Base-by-base conservation (phyloP, 2,329 filamentous ascomycete species). In the Aspergillus sp. region DNA sequence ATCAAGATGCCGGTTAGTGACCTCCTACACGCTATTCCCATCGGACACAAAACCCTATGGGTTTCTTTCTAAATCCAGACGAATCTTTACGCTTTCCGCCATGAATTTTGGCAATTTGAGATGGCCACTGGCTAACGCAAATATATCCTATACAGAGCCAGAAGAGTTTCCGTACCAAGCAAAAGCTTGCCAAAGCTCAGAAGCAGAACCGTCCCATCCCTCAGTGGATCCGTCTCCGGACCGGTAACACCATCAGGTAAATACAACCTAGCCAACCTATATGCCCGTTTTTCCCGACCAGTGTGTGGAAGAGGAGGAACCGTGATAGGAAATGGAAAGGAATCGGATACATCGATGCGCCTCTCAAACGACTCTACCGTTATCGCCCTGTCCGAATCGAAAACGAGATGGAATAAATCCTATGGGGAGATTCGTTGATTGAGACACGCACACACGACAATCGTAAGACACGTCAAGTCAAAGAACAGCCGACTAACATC, bases 151-250 rank as follows among this genome's bases (percentile, higher is more conserved):
- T 62, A 78, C 80, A 98, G 93, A 93, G 90, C 89, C 92, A 99
- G 86, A 99, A 99, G 90, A 91, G 93, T 80, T 99, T 99, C 92
- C 90, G 93, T 81, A 97, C 93, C 84, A 99, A 99, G 93, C 90
- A 96, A 84, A 99, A 99, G 95, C 92, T 99, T 85, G 95, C 95
- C 79, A 97, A 93, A 87, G 95, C 95, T 80, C 93, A 98, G 87
- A 98, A 96, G 89, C 93, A 98, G 87, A 99, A 99, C 90, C 90
- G 95, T 81, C 95, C 95, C 74, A 97, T 99, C 80, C 95, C 95
- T 70, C 95, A 99, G 87, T 99, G 95, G 95, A 98, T 99, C 81
- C 90, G 95, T 80, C 88, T 99, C 77, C 90, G 93, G 81, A 98
- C 95, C 76, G 90, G 88, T 82, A 99, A 99, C 89, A 97, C 93